phyloP scores from a whole-genome alignment of 768 basidiomycete species.

The Chalciporus pseudorubinellus region DNA sequence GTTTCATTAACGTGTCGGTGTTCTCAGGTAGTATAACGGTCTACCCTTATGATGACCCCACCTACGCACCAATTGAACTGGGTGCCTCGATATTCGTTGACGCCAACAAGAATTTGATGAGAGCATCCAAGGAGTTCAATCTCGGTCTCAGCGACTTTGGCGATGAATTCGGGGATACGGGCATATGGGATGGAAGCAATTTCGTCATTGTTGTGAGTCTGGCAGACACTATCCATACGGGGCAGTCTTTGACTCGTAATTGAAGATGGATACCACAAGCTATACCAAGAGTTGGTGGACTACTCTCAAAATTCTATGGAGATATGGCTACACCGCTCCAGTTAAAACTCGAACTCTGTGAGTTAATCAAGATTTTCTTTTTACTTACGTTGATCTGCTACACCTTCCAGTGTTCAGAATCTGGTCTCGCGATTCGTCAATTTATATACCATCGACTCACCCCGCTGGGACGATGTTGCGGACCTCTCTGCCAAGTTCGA shows the following conservation, averaged over 20 bases:
- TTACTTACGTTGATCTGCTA: not conserved
- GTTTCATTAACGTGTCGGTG: slow-evolving; percentile 4
- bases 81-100: slow-evolving; percentile 87
- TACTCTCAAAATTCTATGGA: slow-evolving; percentile 68
- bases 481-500: slow-evolving; percentile 52
- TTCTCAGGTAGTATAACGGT: slow-evolving; percentile 71
- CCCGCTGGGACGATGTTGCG: slow-evolving; percentile 61
- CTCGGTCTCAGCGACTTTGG: slow-evolving; percentile 54
- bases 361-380: slow-evolving; percentile 13
- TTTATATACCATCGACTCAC: slow-evolving; percentile 54
- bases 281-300: slow-evolving; percentile 59
- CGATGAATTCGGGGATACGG: slow-evolving; percentile 46
- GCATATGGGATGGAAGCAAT: slow-evolving; percentile 81
- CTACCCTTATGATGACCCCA: slow-evolving; percentile 62
- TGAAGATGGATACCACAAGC: slow-evolving; percentile 42
- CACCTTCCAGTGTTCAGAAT: slow-evolving; percentile 45
- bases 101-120: slow-evolving; percentile 66
- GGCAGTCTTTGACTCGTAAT: not conserved
- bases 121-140: slow-evolving; percentile 80
- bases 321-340: slow-evolving; percentile 70
- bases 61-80: slow-evolving; percentile 67
- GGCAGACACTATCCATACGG: too few relatives aligned
- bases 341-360: slow-evolving; percentile 55
- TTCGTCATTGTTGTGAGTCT: slow-evolving; percentile 61
- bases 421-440: slow-evolving; percentile 51